Evolutionary conservation across 2,329 filamentous ascomycete species (phyloP).

Genomic region (Chaetomium strumarium): DNA sequence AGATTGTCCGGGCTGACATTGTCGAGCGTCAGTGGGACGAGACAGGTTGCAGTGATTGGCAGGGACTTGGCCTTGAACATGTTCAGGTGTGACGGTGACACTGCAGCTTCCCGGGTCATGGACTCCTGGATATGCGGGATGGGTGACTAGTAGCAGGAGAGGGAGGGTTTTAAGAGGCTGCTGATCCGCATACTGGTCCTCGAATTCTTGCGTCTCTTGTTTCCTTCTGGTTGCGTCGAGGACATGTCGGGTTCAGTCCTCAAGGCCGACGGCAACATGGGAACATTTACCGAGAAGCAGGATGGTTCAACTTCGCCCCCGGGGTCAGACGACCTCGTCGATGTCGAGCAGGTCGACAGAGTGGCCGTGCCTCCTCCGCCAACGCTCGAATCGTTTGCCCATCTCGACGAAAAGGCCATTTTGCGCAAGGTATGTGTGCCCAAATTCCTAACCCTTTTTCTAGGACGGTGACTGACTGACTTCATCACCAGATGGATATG

Average conservation of each 20-base stretch:
- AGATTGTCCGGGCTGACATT: no score
- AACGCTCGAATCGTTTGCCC: conserved; percentile 27
- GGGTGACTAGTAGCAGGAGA: no score
- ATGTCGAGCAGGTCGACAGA: conserved; percentile 11
- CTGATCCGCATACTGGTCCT: neutral
- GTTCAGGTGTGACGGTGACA: no score
- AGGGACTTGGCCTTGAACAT: no score
- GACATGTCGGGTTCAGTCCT: no score
- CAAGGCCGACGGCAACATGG: conserved; percentile 1
- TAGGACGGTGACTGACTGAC: neutral
- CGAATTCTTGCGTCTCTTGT: neutral
- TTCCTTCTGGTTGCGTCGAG: neutral
- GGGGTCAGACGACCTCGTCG: conserved; percentile 2
- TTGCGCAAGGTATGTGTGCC: conserved; percentile 44
- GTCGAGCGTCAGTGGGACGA: no score
- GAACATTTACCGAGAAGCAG: neutral
- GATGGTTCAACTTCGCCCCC: neutral
- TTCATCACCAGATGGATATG: conserved; percentile 40
- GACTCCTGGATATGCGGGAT: no score
- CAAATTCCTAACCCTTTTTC: neutral
- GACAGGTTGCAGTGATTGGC: no score
- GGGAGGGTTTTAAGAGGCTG: neutral
- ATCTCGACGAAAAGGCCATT: conserved; percentile 52
- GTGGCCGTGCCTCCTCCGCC: neutral
- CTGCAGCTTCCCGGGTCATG: no score